These are phyloP conservation scores for Irpex lacteus DNA, from an alignment of 1,284 basidiomycete species.

Conservation along the genomic window DNA sequence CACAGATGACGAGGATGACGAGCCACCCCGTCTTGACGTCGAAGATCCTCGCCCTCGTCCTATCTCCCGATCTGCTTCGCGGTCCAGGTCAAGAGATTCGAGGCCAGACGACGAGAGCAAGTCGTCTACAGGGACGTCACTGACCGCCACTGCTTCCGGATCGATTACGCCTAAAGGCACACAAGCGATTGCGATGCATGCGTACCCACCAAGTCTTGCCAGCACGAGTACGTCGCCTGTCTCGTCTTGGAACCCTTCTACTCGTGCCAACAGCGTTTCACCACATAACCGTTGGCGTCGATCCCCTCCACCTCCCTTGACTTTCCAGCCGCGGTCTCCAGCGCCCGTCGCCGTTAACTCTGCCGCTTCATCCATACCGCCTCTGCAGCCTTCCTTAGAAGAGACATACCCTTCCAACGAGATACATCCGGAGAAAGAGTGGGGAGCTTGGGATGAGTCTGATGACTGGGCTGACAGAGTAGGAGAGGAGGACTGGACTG, in stretches of 20 bases:
- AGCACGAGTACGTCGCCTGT: constrained; percentile 35
- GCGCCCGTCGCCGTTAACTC: constrained; percentile 18
- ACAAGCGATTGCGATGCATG: constrained; percentile 38
- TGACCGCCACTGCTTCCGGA: constrained; percentile 21
- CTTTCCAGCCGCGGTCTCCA: constrained; percentile 27
- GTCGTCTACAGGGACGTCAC: constrained; percentile 24
- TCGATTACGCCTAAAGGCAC: constrained; percentile 32
- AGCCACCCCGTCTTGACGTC: constrained; percentile 40
- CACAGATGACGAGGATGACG: constrained; percentile 58
- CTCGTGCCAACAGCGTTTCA: constrained; percentile 25
- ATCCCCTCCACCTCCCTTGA: constrained; percentile 39
- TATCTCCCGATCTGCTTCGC: constrained; percentile 26
- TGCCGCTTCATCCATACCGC: constrained; percentile 13
- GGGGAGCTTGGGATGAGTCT: constrained; percentile 45
- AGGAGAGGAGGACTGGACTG: constrained; percentile 49
- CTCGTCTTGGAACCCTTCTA: constrained; percentile 24
- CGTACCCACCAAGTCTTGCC: constrained; percentile 58
- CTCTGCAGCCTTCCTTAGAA: neutral
- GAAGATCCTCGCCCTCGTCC: constrained; percentile 38
- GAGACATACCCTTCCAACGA: constrained; percentile 4
- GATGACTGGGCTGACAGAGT: constrained; percentile 53
- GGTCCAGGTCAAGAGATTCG: constrained; percentile 32
- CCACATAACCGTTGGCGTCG: constrained; percentile 33
- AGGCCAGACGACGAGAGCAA: constrained; percentile 29
- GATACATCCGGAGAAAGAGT: constrained; percentile 32